Conservation (phyloP, 495 filamentous ascomycete species). For the Astrothelium macrocarpum region DNA sequence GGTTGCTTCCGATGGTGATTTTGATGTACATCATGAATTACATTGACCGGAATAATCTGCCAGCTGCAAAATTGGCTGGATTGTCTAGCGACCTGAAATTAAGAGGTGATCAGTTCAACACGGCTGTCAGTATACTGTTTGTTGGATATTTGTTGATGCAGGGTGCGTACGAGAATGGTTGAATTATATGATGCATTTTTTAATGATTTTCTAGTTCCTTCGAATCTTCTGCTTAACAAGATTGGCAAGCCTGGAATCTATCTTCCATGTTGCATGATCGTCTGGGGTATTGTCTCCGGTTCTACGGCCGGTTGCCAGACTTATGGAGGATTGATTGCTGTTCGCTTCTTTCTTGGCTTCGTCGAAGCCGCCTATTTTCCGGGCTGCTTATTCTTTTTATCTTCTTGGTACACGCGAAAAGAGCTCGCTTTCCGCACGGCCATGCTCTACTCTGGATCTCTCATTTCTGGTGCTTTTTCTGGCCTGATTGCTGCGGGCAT, state of each 20-base stretch:
- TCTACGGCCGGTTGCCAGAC: constrained; percentile 34
- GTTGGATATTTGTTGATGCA: constrained; percentile 12
- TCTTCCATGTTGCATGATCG: constrained; percentile 36
- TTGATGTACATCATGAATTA: constrained; percentile 16
- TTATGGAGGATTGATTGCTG: constrained; percentile 44
- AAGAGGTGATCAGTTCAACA: constrained; percentile 14
- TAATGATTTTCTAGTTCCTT: constrained; percentile 9
- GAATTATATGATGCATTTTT: not conserved
- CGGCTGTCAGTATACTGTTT: constrained; percentile 13
- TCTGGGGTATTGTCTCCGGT: constrained; percentile 18
- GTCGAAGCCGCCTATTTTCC: constrained; percentile 36
- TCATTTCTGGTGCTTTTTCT: constrained; percentile 32
- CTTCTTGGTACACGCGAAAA: constrained; percentile 49
- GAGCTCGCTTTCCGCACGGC: constrained; percentile 50
- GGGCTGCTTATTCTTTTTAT: constrained; percentile 44
- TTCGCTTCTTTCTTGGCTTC: constrained; percentile 37
- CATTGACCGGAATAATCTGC: constrained; percentile 17
- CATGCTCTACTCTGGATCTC: constrained; percentile 34
- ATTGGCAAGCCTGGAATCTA: constrained; percentile 35
- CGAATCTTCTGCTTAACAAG: constrained; percentile 13
- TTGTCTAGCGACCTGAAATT: constrained; percentile 13
- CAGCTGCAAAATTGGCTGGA: constrained; percentile 11
- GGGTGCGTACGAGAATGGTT: not conserved
- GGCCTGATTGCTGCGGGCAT: constrained; percentile 32
- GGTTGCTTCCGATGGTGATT: constrained; percentile 8